phyloP scores from a whole-genome alignment of 2,329 filamentous ascomycete genomes.

The Shiraia sp. region DNA sequence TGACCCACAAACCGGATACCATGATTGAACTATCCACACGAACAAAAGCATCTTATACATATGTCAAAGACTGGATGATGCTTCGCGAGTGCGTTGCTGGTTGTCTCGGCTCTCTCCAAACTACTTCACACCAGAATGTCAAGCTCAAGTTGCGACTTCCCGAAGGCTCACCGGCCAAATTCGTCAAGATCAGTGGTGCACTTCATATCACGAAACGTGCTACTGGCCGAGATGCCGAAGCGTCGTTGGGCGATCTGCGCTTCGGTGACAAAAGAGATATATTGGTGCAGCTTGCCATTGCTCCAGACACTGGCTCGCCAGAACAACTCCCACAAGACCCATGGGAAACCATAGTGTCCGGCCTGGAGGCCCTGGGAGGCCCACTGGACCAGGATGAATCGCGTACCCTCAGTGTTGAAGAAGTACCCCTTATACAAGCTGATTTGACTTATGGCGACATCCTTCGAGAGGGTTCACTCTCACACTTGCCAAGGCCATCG shows the following conservation, averaged over 20 bases:
- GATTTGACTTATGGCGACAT: conserved; percentile 94
- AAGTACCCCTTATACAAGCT: conserved; percentile 92
- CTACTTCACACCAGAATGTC: conserved; percentile 96
- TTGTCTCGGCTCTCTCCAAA: conserved; percentile 88
- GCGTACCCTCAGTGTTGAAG: conserved; percentile 82
- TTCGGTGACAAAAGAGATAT: conserved; percentile 85
- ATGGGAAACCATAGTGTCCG: conserved; percentile 97
- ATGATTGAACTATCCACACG: conserved; percentile 97
- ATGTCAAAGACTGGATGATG: conserved; percentile 99
- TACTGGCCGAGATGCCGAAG: conserved; percentile 91
- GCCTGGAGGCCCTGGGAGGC: conserved; percentile 88
- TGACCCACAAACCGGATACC: conserved; percentile 97
- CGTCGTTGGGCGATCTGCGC: conserved; percentile 84
- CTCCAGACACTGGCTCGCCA: conserved; percentile 79
- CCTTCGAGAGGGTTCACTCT: conserved; percentile 80
- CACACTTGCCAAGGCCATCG: conserved; percentile 86
- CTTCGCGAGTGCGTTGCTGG: conserved; percentile 93
- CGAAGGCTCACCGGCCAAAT: conserved; percentile 95
- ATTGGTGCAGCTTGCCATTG: conserved; percentile 83
- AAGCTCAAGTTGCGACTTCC: conserved; percentile 92
- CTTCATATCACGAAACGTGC: conserved; percentile 95
- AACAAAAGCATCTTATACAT: conserved; percentile 96
- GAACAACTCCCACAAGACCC: conserved; percentile 90
- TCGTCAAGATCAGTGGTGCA: conserved; percentile 97
- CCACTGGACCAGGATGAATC: conserved; percentile 84